These are phyloP conservation scores for Lepiota subincarnata DNA, from an alignment of 768 basidiomycete species.

Conservation along the genomic window DNA sequence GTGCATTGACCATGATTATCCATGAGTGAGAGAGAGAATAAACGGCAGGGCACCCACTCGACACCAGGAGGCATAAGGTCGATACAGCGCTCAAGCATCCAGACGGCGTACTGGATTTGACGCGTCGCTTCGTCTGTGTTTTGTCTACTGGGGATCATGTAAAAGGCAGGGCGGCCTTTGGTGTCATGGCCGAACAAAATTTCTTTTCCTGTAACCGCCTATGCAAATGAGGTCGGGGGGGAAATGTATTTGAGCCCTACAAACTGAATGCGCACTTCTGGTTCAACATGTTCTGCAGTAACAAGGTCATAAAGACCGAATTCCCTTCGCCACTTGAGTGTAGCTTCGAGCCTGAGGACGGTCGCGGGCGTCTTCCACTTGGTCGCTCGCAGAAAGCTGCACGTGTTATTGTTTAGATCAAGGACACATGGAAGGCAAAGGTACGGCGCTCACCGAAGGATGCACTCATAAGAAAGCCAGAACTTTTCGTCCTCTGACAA, in stretches of 20 bases:
- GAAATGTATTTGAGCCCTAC: not conserved
- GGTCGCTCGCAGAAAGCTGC: conserved; percentile 64
- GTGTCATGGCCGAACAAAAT: conserved; percentile 74
- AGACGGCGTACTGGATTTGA: conserved; percentile 73
- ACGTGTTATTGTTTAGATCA: not conserved
- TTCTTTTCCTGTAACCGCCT: conserved; percentile 82
- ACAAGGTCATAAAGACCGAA: conserved; percentile 66
- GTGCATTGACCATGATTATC: not conserved
- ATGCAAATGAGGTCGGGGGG: not conserved
- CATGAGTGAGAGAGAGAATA: not conserved
- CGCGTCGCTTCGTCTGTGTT: conserved; percentile 68
- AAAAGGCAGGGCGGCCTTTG: conserved; percentile 59
- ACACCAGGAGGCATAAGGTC: conserved; percentile 81
- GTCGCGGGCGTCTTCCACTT: conserved; percentile 62
- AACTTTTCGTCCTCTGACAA: conserved; percentile 63
- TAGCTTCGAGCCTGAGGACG: conserved; percentile 28
- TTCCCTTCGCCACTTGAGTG: conserved; percentile 29
- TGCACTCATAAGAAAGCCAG: conserved; percentile 72
- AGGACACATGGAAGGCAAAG: not conserved
- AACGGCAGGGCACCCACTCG: conserved; percentile 47
- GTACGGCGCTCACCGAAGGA: conserved; percentile 42
- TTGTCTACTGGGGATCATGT: conserved; percentile 67
- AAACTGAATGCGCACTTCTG: conserved; percentile 50
- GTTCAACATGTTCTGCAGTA: conserved; percentile 60
- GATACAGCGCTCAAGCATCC: conserved; percentile 70